Base-by-base conservation (phyloP, 1,284 basidiomycete species). In the Cutaneotrichosporon mucoides region DNA sequence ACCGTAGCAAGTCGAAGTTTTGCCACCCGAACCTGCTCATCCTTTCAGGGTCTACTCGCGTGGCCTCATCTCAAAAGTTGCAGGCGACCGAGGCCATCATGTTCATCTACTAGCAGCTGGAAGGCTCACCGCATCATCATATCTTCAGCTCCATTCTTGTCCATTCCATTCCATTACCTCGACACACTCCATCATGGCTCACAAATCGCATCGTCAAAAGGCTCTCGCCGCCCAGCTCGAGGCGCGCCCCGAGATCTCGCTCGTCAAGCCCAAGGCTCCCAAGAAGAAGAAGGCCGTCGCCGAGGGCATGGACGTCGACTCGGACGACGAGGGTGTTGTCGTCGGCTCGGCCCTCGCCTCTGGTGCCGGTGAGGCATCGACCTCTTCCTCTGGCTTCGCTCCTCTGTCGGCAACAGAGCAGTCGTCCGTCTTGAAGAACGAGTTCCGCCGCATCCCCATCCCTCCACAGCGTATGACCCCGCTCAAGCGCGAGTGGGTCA, bases 391-490 rank as follows among this genome's bases (percentile, higher is more conserved):
- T 15, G 73, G 72, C 8, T 79, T 79, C 53, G 72, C 72, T 2
- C 76, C 77, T 7, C 65, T 79, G 12, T 57, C 69, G 2, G 68
- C 66, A 6, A 57, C 68, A 0, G 67, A 69, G 11, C 62, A 68
- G 48, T 65, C 63, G 16, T 60, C 63, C 7, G 72, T 70, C 1
- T 59, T 79, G 60, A 91, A 88, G 76, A 86, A 88, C 15, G 92
- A 95, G 77, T 87, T 84, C 50, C 82, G 92, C 71, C 82, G 89
- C 55, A 85, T 99, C 68, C 83, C 91, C 24, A 90, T 99, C 74
- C 96, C 95, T 4, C 92, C 92, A 7, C 96, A 99, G 78, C 86
- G 95, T 53, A 93, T 98, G 90, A 93, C 92, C 12, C 96, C 96
- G 5, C 79, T 99, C 59, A 96, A 97, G 80, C 91, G 91, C 73